A percentile compares a stretch with the other conserved stretches of the same genome.
These are phyloP conservation scores for Hamamelis virginiana DNA, from an alignment of 164 flowering plant species.

Conservation along the genomic window DNA sequence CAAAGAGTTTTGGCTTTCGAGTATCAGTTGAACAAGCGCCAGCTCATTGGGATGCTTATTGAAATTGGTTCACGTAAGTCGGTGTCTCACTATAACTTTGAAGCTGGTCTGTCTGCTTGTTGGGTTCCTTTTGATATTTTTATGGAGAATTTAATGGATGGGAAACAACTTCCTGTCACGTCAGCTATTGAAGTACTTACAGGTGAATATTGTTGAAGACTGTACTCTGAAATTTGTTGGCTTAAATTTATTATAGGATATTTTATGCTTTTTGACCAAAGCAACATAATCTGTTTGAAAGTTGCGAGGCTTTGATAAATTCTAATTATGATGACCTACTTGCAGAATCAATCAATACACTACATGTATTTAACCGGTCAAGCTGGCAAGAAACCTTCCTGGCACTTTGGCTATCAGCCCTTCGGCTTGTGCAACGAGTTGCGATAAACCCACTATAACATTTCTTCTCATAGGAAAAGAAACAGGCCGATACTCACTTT, in stretches of 20 bases:
- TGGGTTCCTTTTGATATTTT: conserved; percentile 70
- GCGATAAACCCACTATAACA: conserved; percentile 22
- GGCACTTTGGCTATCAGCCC: conserved; percentile 81
- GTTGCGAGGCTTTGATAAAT: neutral
- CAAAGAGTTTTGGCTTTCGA: conserved; percentile 38
- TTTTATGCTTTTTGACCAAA: neutral
- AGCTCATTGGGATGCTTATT: conserved; percentile 44
- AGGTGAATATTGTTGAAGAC: conserved; percentile 31
- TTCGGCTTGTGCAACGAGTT: conserved; percentile 92
- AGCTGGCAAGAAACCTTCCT: conserved; percentile 93
- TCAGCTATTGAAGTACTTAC: conserved; percentile 51
- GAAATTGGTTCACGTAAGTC: conserved; percentile 40
- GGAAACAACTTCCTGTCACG: conserved; percentile 51
- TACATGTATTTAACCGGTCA: conserved; percentile 64
- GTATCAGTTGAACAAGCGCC: conserved; percentile 48
- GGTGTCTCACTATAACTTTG: conserved; percentile 31
- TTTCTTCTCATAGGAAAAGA: conserved; percentile 7
- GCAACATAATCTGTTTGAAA: neutral
- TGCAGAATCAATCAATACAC: conserved; percentile 61
- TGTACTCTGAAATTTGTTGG: neutral
- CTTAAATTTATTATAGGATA: neutral
- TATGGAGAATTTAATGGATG: conserved; percentile 73
- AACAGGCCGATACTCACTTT: conserved; percentile 14
- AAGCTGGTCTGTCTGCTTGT: conserved; percentile 46
- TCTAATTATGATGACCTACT: conserved; percentile 1